phyloP scores from a whole-genome alignment of 2,329 filamentous ascomycete genomes.

The Endoconidiophora laricicola region DNA sequence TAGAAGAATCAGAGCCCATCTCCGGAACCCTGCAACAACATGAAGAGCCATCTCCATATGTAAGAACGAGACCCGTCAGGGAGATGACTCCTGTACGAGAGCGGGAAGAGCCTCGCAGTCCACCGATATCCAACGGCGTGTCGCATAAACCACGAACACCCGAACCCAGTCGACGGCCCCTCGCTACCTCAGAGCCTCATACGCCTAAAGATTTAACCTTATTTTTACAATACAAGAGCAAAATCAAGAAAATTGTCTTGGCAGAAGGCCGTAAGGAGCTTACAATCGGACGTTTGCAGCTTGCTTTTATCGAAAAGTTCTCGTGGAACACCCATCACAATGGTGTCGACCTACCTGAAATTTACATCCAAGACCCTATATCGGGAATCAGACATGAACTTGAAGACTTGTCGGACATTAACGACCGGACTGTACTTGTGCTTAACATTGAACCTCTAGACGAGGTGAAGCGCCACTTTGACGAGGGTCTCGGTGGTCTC shows the following conservation, averaged over 20 bases:
- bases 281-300: conserved; percentile 71
- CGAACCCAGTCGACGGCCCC: conserved; percentile 22
- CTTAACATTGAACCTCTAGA: conserved; percentile 86
- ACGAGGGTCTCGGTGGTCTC: conserved; percentile 71
- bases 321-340: conserved; percentile 97
- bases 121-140: conserved; percentile 11
- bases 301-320: conserved; percentile 98
- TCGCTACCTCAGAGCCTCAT: conserved; percentile 43
- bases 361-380: conserved; percentile 91
- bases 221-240: conserved; percentile 90
- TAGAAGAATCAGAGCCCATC: conserved; percentile 10
- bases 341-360: conserved; percentile 81
- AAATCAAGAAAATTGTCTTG: conserved; percentile 90
- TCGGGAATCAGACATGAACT: conserved; percentile 95
- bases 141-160: conserved; percentile 12
- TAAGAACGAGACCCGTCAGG: conserved; percentile 8
- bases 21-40: background rate
- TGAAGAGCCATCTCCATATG: background rate
- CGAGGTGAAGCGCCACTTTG: conserved; percentile 91
- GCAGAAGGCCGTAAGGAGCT: conserved; percentile 70
- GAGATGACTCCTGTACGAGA: background rate
- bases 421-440: conserved; percentile 87
- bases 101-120: background rate
- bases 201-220: conserved; percentile 76
- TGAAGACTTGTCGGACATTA: conserved; percentile 83